Base-by-base conservation (phyloP, 345 rosid species). In the Lenwebbia sp. region DNA sequence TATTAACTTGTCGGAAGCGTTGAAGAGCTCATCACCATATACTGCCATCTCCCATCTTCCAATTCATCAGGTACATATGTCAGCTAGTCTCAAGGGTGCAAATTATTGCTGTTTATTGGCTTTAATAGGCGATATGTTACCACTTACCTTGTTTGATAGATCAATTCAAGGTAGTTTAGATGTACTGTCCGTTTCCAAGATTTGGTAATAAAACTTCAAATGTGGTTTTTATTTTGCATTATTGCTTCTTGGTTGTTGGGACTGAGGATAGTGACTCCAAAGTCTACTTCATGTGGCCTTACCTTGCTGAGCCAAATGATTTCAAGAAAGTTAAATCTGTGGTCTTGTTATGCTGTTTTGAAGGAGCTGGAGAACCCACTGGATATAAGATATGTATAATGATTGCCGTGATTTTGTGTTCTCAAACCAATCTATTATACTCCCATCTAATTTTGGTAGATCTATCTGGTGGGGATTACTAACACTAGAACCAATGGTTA, bases 61-160 rank as follows among this genome's bases (percentile, higher is more conserved):
- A 86, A 90, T 97, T 85, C 99, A 97, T 91, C 99, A 97, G 97
- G 99, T 97, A 88, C 89, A 87, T 88, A 49, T 70, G 83, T 88
- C 52, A 40, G 70, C 58, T 51, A 40, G 30, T 52, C 44, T 54
- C 41, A 17, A 51, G n/a, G 26, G 23, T 83, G 84, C 26, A 30
- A 53, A 83, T 51, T 30, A 2, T 37, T 70, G 25, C 26, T 37
- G 13, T 19, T 70, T 33, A 37, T 37, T 70, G 81, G 26, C 47
- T 70, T 55, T 70, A 19, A 70, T 70, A 8, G 81, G 25, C 37
- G 19, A 70, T 19, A 33, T 70, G 47, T 70, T 70, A 70, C 47
- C 81, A 37, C 81, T 70, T 37, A 21, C 81, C 47, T 37, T 37
- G 47, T 70, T 33, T 70, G 81, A 70, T 10, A 83, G 50, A 54